These are phyloP conservation scores for Coemansia sp. DNA, from an alignment of 192 early-diverging fungal species.

Conservation along the genomic window DNA sequence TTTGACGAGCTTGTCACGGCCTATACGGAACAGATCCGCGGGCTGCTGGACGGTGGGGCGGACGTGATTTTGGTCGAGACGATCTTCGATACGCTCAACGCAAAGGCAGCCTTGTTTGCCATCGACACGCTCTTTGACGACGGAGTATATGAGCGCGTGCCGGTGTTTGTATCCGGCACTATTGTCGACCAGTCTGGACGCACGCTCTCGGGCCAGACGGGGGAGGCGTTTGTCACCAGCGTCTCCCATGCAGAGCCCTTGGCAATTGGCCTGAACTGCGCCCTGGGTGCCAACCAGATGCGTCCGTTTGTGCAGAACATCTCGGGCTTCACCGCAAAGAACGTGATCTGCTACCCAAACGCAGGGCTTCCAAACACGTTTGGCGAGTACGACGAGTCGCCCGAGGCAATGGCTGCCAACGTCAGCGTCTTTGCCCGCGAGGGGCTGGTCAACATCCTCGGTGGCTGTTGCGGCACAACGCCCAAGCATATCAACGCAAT, in stretches of 20 bases:
- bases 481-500: slow-evolving; percentile 90
- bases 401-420: slow-evolving; percentile 82
- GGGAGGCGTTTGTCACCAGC: slow-evolving; percentile 92
- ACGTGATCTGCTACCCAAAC: slow-evolving; percentile 95
- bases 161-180: slow-evolving; percentile 84
- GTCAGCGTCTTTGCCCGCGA: slow-evolving; percentile 88
- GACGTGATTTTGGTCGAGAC: slow-evolving; percentile 95
- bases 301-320: slow-evolving; percentile 93
- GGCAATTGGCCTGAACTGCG: slow-evolving; percentile 91
- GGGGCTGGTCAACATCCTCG: slow-evolving; percentile 93
- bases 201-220: slow-evolving; percentile 95
- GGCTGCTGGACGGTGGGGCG: slow-evolving; percentile 91
- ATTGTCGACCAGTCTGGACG: slow-evolving; percentile 97
- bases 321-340: slow-evolving; percentile 76
- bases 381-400: slow-evolving; percentile 93
- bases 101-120: slow-evolving; percentile 94
- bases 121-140: slow-evolving; percentile 85
- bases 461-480: slow-evolving; percentile 97
- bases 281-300: slow-evolving; percentile 91
- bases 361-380: slow-evolving; percentile 97
- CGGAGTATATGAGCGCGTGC: slow-evolving; percentile 69
- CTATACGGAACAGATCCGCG: slow-evolving; percentile 89
- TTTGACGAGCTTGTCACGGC: slow-evolving; percentile 92
- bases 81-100: slow-evolving; percentile 97
- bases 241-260: slow-evolving; percentile 77